Base-by-base conservation (phyloP, 768 basidiomycete genomes). In the Mrakia blollopis region DNA sequence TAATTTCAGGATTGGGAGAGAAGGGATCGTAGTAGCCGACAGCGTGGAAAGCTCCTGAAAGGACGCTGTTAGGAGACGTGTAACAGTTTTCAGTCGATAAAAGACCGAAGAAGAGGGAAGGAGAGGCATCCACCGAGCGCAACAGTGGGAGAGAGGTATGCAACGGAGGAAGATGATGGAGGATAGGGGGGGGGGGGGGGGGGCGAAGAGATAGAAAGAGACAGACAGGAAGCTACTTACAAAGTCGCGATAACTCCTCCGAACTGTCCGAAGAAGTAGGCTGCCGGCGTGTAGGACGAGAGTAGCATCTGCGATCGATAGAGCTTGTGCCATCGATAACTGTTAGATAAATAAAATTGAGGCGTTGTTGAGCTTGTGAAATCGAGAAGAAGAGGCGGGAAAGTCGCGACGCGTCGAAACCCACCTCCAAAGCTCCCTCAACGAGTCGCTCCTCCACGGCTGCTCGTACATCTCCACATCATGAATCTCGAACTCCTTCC, bases 351-450 rank as follows among this genome's bases (percentile, higher is more conserved):
- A 0, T 4, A 14, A 50, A 16, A 16, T 10, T 10, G 3, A 3
- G 18, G 47, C 2, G 14, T 18, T 50, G 3, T 1, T 50, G 1
- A 50, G 47, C 18, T 7, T 21, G 23, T 16, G 10, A 39, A 7
- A 68, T 2, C 32, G 39, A n/a, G 23, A 68, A n/a, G 32, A 35
- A 39, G 11, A 14, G 18, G 10, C 35, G 25, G 5, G n/a, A 41
- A n/a, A 28, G 8, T 10, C 10, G 37, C 30, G 32, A 63, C 62
- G 62, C 35, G 37, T 37, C 28, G n/a, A 37, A 35, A 44, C 65
- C 44, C 18, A 68, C 65, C 35, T 50, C 73, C 73, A 74, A 44
- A 74, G 41, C 30, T 63, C 62, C 14, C 41, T 44, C 25, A 74
- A 21, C 14, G 62, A 65, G 28, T 32, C n/a, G 18, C 35, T 28